These are phyloP conservation scores for Nyssa sinensis DNA, from an alignment of 148 eudicot genomes.

Conservation along the genomic window DNA sequence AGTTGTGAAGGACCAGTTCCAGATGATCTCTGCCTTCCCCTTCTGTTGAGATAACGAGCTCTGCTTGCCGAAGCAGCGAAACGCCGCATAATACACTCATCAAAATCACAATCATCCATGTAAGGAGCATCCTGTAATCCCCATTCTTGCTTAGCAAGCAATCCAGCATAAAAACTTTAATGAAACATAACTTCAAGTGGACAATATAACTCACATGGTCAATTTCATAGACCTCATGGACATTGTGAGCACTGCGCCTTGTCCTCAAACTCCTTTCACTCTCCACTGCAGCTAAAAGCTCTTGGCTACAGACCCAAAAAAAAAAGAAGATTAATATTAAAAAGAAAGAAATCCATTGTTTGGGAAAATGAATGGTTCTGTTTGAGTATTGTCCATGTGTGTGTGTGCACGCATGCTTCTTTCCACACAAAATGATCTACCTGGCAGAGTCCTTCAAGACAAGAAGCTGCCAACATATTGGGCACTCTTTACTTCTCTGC, in stretches of 20 bases:
- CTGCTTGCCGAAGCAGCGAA: conserved; percentile 59
- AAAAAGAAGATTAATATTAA: neutral
- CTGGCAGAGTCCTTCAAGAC: conserved; percentile 66
- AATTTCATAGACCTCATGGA: conserved; percentile 27
- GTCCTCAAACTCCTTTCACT: conserved; percentile 49
- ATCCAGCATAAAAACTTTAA: neutral
- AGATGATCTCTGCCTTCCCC: conserved; percentile 37
- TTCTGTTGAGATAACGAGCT: conserved; percentile 44
- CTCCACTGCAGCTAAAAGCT: conserved; percentile 62
- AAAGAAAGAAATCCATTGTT: neutral
- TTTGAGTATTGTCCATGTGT: neutral
- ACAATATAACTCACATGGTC: conserved; percentile 37
- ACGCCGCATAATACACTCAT: conserved; percentile 55
- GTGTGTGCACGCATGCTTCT: neutral
- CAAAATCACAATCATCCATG: conserved; percentile 54
- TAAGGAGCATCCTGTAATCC: conserved; percentile 46
- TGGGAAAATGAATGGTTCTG: neutral
- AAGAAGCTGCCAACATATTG: conserved; percentile 77
- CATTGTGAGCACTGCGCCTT: conserved; percentile 19
- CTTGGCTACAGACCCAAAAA: conserved; percentile 65
- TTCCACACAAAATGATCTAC: conserved; percentile 24
- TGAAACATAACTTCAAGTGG: neutral
- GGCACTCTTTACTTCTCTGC: conserved; percentile 80
- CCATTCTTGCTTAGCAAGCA: conserved; percentile 6
- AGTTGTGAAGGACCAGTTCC: conserved; percentile 42